Conservation (phyloP, 768 basidiomycete genomes). For the Mycena pura region DNA sequence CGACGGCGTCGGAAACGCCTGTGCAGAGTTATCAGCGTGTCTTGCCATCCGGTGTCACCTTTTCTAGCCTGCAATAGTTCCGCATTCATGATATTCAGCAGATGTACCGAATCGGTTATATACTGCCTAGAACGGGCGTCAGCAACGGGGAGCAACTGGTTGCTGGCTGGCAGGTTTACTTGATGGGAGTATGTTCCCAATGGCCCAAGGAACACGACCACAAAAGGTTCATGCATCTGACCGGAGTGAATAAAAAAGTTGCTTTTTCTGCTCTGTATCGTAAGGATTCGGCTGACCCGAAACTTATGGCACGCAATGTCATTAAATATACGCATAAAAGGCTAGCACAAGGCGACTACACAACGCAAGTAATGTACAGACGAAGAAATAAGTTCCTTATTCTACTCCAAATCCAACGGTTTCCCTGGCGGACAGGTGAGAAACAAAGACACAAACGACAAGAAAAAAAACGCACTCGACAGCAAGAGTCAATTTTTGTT, state of each 20-base stretch:
- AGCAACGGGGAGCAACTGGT: neutral
- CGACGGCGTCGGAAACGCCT: constrained; percentile 69
- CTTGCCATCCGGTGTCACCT: neutral
- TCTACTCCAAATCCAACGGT: constrained; percentile 95
- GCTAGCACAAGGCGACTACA: constrained; percentile 14
- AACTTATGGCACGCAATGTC: too few species aligned
- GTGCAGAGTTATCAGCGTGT: neutral
- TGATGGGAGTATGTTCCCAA: constrained; percentile 67
- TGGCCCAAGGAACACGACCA: constrained; percentile 60
- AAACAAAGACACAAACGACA: constrained; percentile 2
- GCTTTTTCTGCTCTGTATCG: too few species aligned
- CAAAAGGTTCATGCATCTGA: neutral
- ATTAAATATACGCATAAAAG: constrained; percentile 26
- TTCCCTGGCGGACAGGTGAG: constrained; percentile 58
- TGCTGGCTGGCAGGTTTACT: constrained; percentile 38
- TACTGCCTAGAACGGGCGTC: constrained; percentile 46
- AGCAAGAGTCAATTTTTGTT: constrained; percentile 93
- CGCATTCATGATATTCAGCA: constrained; percentile 49
- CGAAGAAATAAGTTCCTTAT: constrained; percentile 45
- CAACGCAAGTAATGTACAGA: constrained; percentile 21
- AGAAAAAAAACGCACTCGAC: constrained; percentile 73
- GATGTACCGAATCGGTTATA: constrained; percentile 50
- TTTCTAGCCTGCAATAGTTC: constrained; percentile 48
- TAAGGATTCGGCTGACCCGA: too few species aligned
- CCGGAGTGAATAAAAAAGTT: too few species aligned